Evolutionary conservation across 768 basidiomycete species (phyloP), one percentile per base, ranked within the genome.

Genomic region (Suillus placidus): DNA sequence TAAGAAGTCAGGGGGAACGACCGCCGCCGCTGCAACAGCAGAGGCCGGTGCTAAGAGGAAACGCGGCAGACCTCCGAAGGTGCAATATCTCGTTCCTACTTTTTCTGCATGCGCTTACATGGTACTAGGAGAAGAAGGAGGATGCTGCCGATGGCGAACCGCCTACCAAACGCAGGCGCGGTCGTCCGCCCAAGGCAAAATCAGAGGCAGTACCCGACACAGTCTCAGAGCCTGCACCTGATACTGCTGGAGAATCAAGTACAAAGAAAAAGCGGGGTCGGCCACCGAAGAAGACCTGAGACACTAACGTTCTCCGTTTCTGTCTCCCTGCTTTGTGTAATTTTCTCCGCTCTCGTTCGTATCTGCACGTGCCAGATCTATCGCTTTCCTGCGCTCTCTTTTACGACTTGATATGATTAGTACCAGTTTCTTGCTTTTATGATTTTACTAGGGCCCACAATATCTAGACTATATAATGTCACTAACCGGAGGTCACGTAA

Each of bases 161-260:
- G 55, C 79, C 81, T 55, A 77, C 83, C 58, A 92, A 92, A 77
- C 83, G 89, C 71, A 87, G 84, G 76, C 85, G 92, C 67, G 91
- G 91, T 47, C 87, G 91, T 67, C 91, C 92, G 64, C 89, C 87
- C 69, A 93, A 93, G 78, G 81, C 85, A 63, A 88, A 84, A 76
- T 82, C 82, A 64, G 78, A 83, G 30, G 70, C 74, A 62, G 74
- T 72, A 60, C 79, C 83, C 49, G 79, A 77, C 23, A 74, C 80
- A 61, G 74, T 77, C 0, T 62, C 73, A 49, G 64, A 68, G 18
- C 16, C 65, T 26, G 54, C 62, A 23, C 35, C 68, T 12, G 81
- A 79, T 57, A 79, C 81, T 65, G 73, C 69, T 43, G 79, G 80
- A 47, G 88, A 89, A 72, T 69, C 87, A 66, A 80, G 79, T 71